phyloP scores from a whole-genome alignment of 1,284 basidiomycete species.

The Leccinum insolens region DNA sequence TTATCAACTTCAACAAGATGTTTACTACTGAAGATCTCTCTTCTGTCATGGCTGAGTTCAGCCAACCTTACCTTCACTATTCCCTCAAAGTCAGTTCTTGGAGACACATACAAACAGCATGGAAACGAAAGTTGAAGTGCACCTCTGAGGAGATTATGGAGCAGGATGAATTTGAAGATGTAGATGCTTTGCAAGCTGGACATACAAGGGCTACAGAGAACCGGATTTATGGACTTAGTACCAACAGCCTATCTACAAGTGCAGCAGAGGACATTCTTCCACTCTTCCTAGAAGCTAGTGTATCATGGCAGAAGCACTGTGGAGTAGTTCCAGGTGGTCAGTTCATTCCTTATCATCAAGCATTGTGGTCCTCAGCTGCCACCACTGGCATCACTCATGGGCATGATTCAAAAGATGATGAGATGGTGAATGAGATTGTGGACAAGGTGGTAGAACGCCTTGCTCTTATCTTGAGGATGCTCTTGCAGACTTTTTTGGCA shows the following conservation, averaged over 20 bases:
- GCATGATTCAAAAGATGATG: neutral
- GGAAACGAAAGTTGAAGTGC: neutral
- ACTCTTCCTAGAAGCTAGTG: neutral
- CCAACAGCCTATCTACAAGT: neutral
- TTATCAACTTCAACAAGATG: neutral
- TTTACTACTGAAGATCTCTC: neutral
- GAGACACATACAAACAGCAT: neutral
- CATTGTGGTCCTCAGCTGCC: neutral
- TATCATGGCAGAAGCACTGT: neutral
- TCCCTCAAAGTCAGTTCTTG: neutral
- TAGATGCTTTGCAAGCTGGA: conserved; percentile 1
- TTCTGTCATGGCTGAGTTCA: neutral
- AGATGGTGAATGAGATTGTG: neutral
- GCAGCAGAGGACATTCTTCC: neutral
- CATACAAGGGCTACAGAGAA: neutral
- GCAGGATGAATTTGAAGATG: neutral
- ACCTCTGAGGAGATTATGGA: neutral
- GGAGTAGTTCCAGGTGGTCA: neutral
- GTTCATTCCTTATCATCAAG: neutral
- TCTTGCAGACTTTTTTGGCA: neutral
- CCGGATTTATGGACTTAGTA: neutral
- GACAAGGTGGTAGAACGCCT: neutral
- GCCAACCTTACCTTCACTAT: neutral
- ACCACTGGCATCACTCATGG: neutral
- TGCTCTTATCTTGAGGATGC: neutral